These are phyloP conservation scores for Arthromyces matolae DNA, from an alignment of 768 basidiomycete genomes.

Conservation along the genomic window DNA sequence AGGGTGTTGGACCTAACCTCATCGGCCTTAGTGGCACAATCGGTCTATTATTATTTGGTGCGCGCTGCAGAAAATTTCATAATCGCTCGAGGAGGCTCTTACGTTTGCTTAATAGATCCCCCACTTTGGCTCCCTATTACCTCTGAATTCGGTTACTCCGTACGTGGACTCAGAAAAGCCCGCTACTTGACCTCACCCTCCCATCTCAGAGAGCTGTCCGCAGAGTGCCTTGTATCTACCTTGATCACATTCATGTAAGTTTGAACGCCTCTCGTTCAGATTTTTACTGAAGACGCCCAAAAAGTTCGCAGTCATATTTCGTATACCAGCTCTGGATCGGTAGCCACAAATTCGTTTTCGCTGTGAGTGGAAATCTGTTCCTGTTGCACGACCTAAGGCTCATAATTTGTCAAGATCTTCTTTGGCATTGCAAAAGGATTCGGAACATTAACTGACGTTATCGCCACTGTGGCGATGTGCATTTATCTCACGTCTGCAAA, in stretches of 20 bases:
- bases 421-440: slow-evolving; percentile 44
- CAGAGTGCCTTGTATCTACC: slow-evolving; percentile 41
- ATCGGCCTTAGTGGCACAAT: slow-evolving; percentile 37
- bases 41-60: slow-evolving; percentile 43
- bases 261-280: neutral
- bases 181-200: neutral
- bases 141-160: slow-evolving; percentile 36
- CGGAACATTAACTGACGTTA: slow-evolving; percentile 38
- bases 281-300: neutral
- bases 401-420: slow-evolving; percentile 28
- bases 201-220: slow-evolving; percentile 29
- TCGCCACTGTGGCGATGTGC: slow-evolving; percentile 45
- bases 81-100: neutral
- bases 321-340: slow-evolving; percentile 37
- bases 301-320: slow-evolving; percentile 43
- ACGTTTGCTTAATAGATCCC: slow-evolving; percentile 31
- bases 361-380: slow-evolving; percentile 19
- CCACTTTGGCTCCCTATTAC: slow-evolving; percentile 37
- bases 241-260: slow-evolving; percentile 42
- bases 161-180: slow-evolving; percentile 25
- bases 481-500: slow-evolving; percentile 32
- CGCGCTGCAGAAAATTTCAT: neutral
- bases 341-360: slow-evolving; percentile 20
- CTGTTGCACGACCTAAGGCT: too few relatives aligned
- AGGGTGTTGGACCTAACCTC: slow-evolving; percentile 36